phyloP scores from a whole-genome alignment of 768 basidiomycete species.

The Suillus discolor region DNA sequence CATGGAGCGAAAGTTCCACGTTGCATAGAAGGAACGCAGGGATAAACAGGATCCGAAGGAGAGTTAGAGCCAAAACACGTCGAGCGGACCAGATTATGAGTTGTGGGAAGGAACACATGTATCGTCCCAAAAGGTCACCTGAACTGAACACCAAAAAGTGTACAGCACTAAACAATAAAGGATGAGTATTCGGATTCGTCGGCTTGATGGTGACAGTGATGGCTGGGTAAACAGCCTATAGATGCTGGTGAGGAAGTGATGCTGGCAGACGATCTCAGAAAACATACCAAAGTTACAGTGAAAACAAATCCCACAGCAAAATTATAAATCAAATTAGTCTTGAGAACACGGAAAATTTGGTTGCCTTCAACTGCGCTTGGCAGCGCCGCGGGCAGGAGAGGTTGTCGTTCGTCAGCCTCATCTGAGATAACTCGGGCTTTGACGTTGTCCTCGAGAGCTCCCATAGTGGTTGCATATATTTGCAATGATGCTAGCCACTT shows the following conservation, averaged over 20 bases:
- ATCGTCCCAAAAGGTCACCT: slow-evolving; percentile 74
- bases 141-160: slow-evolving; percentile 79
- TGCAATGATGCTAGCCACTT: slow-evolving; percentile 59
- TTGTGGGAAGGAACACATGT: slow-evolving; percentile 63
- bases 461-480: slow-evolving; percentile 57
- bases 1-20: slow-evolving; percentile 48
- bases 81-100: slow-evolving; percentile 71
- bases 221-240: slow-evolving; percentile 83
- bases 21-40: slow-evolving; percentile 92
- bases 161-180: slow-evolving; percentile 77
- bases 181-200: slow-evolving; percentile 65
- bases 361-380: slow-evolving; percentile 26
- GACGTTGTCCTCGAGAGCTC: slow-evolving; percentile 43
- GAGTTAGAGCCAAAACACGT: slow-evolving; percentile 61
- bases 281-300: slow-evolving; percentile 74
- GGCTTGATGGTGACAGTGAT: slow-evolving; percentile 79
- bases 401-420: slow-evolving; percentile 36
- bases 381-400: slow-evolving; percentile 38
- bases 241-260: slow-evolving; percentile 11
- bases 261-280: background rate
- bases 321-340: slow-evolving; percentile 69
- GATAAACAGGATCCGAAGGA: slow-evolving; percentile 78
- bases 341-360: slow-evolving; percentile 55
- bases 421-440: slow-evolving; percentile 23
- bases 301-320: slow-evolving; percentile 78